phyloP scores from a whole-genome alignment of 2,329 filamentous ascomycete species.

The Capronia coronata region DNA sequence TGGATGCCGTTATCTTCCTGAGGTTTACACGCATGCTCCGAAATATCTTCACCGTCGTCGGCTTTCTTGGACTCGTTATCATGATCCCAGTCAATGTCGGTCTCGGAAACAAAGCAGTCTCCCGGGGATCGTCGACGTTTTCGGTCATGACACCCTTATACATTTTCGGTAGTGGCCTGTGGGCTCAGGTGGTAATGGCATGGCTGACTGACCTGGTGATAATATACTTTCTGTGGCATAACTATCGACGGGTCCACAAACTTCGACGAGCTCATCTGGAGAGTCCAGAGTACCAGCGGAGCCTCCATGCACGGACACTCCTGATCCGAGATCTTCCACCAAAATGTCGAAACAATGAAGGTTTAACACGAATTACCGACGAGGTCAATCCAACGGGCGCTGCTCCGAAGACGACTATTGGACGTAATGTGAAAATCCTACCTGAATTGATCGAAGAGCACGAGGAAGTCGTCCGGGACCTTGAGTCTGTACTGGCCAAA shows the following conservation, averaged over 20 bases:
- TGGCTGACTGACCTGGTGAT: constrained; percentile 69
- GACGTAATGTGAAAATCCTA: constrained; percentile 84
- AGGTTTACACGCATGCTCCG: constrained; percentile 85
- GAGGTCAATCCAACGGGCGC: constrained; percentile 70
- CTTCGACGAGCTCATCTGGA: constrained; percentile 76
- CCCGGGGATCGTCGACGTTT: constrained; percentile 32
- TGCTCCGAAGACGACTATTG: constrained; percentile 73
- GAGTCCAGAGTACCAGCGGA: constrained; percentile 78
- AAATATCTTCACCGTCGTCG: constrained; percentile 73
- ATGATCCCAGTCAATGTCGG: constrained; percentile 73
- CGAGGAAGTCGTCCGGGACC: constrained; percentile 67
- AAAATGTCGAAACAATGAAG: constrained; percentile 73
- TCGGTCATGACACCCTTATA: constrained; percentile 47
- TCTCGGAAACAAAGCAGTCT: constrained; percentile 38
- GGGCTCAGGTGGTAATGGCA: constrained; percentile 54
- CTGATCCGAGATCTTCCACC: constrained; percentile 77
- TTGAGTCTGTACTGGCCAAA: constrained; percentile 78
- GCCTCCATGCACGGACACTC: constrained; percentile 65
- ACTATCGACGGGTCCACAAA: constrained; percentile 67
- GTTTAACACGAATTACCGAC: constrained; percentile 76
- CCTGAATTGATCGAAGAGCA: constrained; percentile 81
- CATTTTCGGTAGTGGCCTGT: constrained; percentile 45
- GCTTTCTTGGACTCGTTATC: constrained; percentile 66
- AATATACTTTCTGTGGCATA: constrained; percentile 78
- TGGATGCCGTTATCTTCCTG: constrained; percentile 88